Evolutionary conservation across 2,329 filamentous ascomycete genomes (phyloP), one percentile per base, ranked within the genome.

Genomic region (Penicillium sclerotigenum): DNA sequence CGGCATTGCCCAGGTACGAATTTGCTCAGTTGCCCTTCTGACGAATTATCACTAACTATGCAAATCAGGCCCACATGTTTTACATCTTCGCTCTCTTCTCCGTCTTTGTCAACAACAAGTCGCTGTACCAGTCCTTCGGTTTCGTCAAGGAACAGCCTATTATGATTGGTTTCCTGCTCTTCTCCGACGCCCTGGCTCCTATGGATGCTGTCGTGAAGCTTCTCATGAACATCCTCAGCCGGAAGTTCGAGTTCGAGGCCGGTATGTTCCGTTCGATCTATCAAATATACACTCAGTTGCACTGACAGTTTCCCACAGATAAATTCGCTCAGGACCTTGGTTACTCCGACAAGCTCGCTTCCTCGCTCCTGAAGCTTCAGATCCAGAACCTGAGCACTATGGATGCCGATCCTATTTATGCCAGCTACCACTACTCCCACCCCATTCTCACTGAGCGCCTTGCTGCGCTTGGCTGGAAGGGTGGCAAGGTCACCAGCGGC

Each of bases 351-450:
- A 87, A 97, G 74, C 86, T 99, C 50, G 91, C 92, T 41, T 82
- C 85, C 60, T 94, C 91, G 22, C 84, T 99, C 61, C 91, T 99
- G 78, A 97, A 97, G 80, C 88, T 99, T 50, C 95, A 99, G 78
- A 91, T 97, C 69, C 92, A 97, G 80, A 99, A 99, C 73, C 82
- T 99, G 65, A 96, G 91, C 76, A 95, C 90, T 59, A 97, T 99
- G 93, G 94, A 99, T 68, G 94, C 94, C 28, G 95, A 99, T 77
- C 96, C 90, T 89, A 86, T 97, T 83, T 99, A 96, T 76, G 94
- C 94, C 52, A 95, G 88, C 77, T 99, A 97, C 81, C 92, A 99
- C 79, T 97, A 95, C 82, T 97, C 93, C 24, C 94, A 99, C 77
- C 94, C 94, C 1, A 97, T 97, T 64, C 80, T 99, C 64, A 89